Evolutionary conservation across 495 filamentous ascomycete genomes (phyloP).

Genomic region (Talaromyces liani): DNA sequence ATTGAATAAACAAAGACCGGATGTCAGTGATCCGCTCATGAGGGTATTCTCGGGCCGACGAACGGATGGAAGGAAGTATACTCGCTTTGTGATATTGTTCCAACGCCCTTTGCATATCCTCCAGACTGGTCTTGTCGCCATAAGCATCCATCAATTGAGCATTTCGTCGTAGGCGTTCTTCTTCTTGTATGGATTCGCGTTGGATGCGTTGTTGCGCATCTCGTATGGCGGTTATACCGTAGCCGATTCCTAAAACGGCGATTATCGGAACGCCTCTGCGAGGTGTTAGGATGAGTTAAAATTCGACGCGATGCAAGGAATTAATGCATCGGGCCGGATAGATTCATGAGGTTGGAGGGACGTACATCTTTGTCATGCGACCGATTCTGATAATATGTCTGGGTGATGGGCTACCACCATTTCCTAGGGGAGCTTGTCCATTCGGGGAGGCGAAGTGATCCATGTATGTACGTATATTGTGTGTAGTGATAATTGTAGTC

Average conservation of each 20-base stretch:
- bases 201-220: slow-evolving; percentile 2
- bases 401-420: neutral
- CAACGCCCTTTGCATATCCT: slow-evolving; percentile 52
- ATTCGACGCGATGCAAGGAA: too few species aligned
- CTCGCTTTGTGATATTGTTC: slow-evolving; percentile 12
- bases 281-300: too few species aligned
- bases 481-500: neutral
- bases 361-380: slow-evolving; percentile 8
- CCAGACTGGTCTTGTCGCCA: slow-evolving; percentile 48
- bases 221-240: neutral
- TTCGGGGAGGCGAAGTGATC: slow-evolving; percentile 6
- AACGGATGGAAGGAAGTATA: neutral
- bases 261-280: slow-evolving; percentile 7
- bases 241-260: slow-evolving; percentile 7
- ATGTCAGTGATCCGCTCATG: neutral
- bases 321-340: neutral
- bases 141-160: slow-evolving; percentile 46
- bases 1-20: neutral
- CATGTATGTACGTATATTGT: neutral
- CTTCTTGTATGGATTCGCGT: slow-evolving; percentile 16
- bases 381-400: slow-evolving; percentile 6
- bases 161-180: slow-evolving; percentile 27
- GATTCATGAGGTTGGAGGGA: neutral
- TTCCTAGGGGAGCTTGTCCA: neutral
- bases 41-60: neutral